Percentiles rank a stretch among this genome's conserved stretches.
Evolutionary conservation across 2,329 filamentous ascomycete species (phyloP).

Genomic region (Colletotrichum truncatum): DNA sequence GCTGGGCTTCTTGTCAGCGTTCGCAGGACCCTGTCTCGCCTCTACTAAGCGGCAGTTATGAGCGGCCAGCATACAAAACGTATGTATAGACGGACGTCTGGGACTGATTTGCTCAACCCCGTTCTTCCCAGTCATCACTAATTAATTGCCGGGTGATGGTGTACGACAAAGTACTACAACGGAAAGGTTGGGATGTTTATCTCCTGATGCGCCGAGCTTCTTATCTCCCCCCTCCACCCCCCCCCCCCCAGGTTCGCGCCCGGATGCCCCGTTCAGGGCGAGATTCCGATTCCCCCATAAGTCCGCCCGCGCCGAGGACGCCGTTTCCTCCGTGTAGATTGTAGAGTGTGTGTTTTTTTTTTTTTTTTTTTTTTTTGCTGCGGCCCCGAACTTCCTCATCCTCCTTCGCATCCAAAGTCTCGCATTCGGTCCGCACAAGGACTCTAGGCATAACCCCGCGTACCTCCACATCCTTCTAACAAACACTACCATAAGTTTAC

Average conservation of each 20-base stretch:
- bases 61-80: too few species aligned
- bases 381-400: background rate
- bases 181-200: background rate
- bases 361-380: too few species aligned
- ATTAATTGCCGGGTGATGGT: background rate
- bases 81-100: too few species aligned
- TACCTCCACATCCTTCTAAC: background rate
- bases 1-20: conserved; percentile 1
- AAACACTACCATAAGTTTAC: background rate
- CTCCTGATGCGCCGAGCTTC: too few species aligned
- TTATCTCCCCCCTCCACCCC: background rate
- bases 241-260: background rate
- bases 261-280: background rate
- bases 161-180: background rate
- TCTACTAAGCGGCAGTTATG: too few species aligned
- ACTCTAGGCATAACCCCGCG: conserved; percentile 18
- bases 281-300: background rate
- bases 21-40: background rate
- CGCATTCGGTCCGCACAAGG: background rate
- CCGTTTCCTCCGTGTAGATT: background rate
- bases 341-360: too few species aligned
- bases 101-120: too few species aligned
- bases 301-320: background rate
- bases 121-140: background rate
- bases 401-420: background rate